These are phyloP conservation scores for Botryotinia calthae DNA, from an alignment of 2,329 filamentous ascomycete genomes.

Conservation along the genomic window DNA sequence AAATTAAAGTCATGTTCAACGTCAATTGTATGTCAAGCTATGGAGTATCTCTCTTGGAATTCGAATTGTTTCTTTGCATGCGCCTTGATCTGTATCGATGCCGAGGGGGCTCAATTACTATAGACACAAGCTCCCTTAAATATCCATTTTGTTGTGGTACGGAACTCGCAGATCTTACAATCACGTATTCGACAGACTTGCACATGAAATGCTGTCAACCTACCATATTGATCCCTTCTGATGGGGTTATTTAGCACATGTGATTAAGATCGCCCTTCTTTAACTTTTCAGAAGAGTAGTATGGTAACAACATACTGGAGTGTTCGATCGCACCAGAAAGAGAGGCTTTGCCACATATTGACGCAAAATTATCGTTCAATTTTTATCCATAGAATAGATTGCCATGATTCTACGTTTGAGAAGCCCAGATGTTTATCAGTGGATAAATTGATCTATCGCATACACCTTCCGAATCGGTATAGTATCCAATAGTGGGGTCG, in stretches of 20 bases:
- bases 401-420: not conserved
- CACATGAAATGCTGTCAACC: not conserved
- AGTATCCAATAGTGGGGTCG: not conserved
- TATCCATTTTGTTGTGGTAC: not conserved
- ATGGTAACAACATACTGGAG: not conserved
- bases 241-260: too few relatives aligned
- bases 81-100: not conserved
- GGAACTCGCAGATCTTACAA: not conserved
- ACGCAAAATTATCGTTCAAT: not conserved
- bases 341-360: not conserved
- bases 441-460: not conserved
- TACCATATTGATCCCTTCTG: not conserved
- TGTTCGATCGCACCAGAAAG: not conserved
- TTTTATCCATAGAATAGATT: not conserved
- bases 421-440: not conserved
- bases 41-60: not conserved
- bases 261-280: not conserved
- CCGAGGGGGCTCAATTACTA: not conserved
- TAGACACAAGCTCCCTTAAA: not conserved
- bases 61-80: not conserved
- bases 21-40: too few relatives aligned
- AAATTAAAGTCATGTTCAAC: too few relatives aligned
- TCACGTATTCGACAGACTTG: not conserved
- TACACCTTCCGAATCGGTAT: conserved; percentile 5
- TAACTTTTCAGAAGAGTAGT: too few relatives aligned